These are phyloP conservation scores for Hyaloperonospora brassicae DNA, from an alignment of 352 stramenopile species.

Conservation along the genomic window DNA sequence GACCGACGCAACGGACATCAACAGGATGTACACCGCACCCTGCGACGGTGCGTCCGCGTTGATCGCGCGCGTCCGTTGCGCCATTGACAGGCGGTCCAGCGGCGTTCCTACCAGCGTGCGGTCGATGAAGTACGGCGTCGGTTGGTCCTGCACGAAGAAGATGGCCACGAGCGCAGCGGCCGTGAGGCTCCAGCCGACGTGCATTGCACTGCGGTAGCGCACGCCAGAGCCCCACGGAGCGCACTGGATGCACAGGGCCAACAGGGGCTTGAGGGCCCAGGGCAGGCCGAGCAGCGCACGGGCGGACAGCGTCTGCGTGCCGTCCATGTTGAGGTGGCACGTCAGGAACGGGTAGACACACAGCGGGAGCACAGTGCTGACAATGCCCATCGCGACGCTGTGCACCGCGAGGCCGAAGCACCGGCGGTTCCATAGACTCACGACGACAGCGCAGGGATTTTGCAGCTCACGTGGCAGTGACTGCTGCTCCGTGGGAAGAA, in stretches of 20 bases:
- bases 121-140: constrained; percentile 41
- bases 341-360: constrained; percentile 58
- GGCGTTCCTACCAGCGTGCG: constrained; percentile 21
- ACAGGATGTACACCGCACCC: constrained; percentile 43
- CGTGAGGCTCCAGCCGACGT: constrained; percentile 38
- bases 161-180: constrained; percentile 24
- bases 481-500: no score
- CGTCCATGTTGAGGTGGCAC: constrained; percentile 64
- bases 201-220: constrained; percentile 27
- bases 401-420: constrained; percentile 49
- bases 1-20: constrained; percentile 62
- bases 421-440: constrained; percentile 29
- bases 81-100: constrained; percentile 18
- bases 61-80: constrained; percentile 26
- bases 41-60: constrained; percentile 35
- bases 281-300: constrained; percentile 40
- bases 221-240: constrained; percentile 19
- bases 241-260: constrained; percentile 33
- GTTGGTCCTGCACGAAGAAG: constrained; percentile 34
- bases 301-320: constrained; percentile 47
- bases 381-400: constrained; percentile 37
- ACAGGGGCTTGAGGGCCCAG: constrained; percentile 45
- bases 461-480: no score
- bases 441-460: not conserved
- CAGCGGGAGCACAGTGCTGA: constrained; percentile 47